Conservation (phyloP, 1,284 basidiomycete species). For the Cryptococcus sp. region DNA sequence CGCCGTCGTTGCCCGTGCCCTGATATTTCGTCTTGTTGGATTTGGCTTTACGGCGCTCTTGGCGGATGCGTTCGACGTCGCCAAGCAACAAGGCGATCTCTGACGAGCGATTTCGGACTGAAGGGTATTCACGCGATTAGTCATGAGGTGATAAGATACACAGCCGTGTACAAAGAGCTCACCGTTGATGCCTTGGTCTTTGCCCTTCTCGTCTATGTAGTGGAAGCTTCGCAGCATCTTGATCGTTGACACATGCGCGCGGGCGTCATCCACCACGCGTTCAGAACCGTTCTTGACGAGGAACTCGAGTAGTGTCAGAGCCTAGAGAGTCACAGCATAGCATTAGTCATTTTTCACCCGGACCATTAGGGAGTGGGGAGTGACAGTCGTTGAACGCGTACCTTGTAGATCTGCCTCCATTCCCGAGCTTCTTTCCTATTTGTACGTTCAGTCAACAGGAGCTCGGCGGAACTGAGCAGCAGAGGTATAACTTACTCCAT, state of each 20-base stretch:
- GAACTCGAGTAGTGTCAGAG: slow-evolving; percentile 92
- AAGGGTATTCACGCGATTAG: neutral
- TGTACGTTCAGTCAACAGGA: slow-evolving; percentile 75
- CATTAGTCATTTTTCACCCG: slow-evolving; percentile 4
- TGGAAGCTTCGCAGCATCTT: slow-evolving; percentile 99
- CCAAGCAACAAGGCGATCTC: slow-evolving; percentile 86
- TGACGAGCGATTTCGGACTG: slow-evolving; percentile 90
- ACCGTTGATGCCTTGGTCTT: slow-evolving; percentile 99
- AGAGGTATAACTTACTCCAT: slow-evolving; percentile 70
- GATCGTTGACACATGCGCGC: slow-evolving; percentile 90
- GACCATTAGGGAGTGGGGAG: too few species aligned
- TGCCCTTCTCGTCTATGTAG: slow-evolving; percentile 97
- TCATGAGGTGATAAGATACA: neutral
- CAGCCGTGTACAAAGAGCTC: slow-evolving; percentile 28
- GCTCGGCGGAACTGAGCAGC: slow-evolving; percentile 58
- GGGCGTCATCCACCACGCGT: slow-evolving; percentile 95
- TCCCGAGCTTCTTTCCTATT: slow-evolving; percentile 87
- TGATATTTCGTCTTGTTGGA: slow-evolving; percentile 88
- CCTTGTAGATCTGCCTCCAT: slow-evolving; percentile 99
- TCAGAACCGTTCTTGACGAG: slow-evolving; percentile 98
- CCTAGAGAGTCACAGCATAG: slow-evolving; percentile 55
- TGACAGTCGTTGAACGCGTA: slow-evolving; percentile 33
- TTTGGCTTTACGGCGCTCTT: slow-evolving; percentile 90
- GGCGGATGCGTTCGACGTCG: slow-evolving; percentile 87
- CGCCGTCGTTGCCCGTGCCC: slow-evolving; percentile 77